A percentile compares a stretch with the other conserved stretches of the same genome.
phyloP scores from a whole-genome alignment of 805 yeast genomes.

The Metschnikowia amazonensis region DNA sequence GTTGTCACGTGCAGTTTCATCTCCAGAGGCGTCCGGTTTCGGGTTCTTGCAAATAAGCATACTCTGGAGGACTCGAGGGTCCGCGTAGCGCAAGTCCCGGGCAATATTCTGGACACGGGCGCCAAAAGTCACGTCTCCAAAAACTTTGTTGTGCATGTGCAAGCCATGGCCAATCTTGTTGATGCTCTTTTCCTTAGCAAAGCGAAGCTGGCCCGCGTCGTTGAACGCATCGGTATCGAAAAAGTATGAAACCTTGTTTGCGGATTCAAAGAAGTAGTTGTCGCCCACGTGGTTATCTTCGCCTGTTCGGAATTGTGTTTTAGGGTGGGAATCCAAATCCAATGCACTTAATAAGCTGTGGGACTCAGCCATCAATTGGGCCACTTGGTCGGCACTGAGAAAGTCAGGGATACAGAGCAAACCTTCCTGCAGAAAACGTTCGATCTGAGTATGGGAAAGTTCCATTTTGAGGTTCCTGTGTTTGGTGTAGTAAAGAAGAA shows the following conservation, averaged over 20 bases:
- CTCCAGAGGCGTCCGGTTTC: slow-evolving; percentile 2
- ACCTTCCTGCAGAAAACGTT: slow-evolving; percentile 51
- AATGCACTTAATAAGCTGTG: slow-evolving; percentile 44
- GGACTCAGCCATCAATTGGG: slow-evolving; percentile 40
- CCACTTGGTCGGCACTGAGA: slow-evolving; percentile 41
- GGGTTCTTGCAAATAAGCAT: slow-evolving; percentile 82
- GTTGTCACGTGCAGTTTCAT: slow-evolving; percentile 31
- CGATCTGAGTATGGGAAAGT: slow-evolving; percentile 49
- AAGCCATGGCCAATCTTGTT: slow-evolving; percentile 81
- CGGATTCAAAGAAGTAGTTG: slow-evolving; percentile 62
- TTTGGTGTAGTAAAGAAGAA: not conserved
- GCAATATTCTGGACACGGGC: slow-evolving; percentile 50
- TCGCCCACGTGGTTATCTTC: slow-evolving; percentile 65
- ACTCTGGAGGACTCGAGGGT: slow-evolving; percentile 71
- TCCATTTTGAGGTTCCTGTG: too few relatives aligned
- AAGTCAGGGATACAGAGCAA: slow-evolving; percentile 58
- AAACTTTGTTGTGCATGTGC: slow-evolving; percentile 54
- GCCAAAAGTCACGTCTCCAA: slow-evolving; percentile 48
- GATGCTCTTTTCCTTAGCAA: slow-evolving; percentile 53
- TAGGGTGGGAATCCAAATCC: slow-evolving; percentile 57
- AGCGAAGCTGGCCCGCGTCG: slow-evolving; percentile 45
- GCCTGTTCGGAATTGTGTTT: slow-evolving; percentile 65
- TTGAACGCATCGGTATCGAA: slow-evolving; percentile 71
- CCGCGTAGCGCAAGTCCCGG: slow-evolving; percentile 47
- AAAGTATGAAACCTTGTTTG: slow-evolving; percentile 66